Conservation (phyloP, 305 asterid species). For the Salvia sclarea region DNA sequence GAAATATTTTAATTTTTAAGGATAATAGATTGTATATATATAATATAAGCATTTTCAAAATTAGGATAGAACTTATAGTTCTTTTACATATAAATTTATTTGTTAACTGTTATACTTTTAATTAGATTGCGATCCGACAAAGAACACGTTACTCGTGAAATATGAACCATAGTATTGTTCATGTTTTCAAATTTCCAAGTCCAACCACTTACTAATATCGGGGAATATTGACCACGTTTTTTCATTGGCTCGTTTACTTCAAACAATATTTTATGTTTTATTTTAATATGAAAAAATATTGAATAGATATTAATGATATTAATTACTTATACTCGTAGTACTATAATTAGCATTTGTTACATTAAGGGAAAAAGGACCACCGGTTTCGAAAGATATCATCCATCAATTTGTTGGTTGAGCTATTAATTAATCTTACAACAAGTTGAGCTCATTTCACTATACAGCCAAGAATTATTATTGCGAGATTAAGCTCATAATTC, state of each 20-base stretch:
- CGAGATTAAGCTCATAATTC: neutral
- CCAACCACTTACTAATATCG: neutral
- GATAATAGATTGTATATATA: no score
- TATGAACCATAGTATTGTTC: neutral
- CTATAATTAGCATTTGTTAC: neutral
- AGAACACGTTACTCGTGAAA: neutral
- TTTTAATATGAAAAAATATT: neutral
- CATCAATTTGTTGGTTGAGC: slow-evolving; percentile 12
- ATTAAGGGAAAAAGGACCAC: neutral
- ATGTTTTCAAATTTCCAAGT: neutral
- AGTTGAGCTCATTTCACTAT: neutral
- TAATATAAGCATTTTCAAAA: no score
- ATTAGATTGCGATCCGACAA: no score
- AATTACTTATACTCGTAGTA: neutral
- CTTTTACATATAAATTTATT: no score
- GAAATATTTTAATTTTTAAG: no score
- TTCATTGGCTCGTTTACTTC: neutral
- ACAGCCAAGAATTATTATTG: neutral
- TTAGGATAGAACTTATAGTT: no score
- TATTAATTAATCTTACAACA: neutral
- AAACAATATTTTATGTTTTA: neutral
- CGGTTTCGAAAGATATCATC: neutral
- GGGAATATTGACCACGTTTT: neutral
- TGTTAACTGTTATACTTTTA: no score
- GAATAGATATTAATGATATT: neutral